A percentile compares a stretch with the other conserved stretches of the same genome.
These are phyloP conservation scores for Lagerstroemia speciosa DNA, from an alignment of 345 rosid genomes.

Conservation along the genomic window DNA sequence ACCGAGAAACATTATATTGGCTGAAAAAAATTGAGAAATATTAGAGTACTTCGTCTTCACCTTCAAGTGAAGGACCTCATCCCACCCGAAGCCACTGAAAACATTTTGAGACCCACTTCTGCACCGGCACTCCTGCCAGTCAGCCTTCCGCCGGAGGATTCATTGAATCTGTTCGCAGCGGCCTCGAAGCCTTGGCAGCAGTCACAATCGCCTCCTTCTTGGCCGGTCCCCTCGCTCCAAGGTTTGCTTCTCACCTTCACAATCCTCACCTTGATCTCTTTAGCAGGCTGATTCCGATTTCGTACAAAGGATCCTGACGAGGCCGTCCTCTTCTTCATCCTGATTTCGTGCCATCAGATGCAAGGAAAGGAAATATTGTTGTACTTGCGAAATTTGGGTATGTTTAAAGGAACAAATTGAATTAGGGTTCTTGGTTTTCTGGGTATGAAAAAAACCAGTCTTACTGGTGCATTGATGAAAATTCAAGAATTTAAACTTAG, in stretches of 20 bases:
- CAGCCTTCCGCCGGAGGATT: neutral
- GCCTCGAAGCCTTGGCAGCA: constrained; percentile 26
- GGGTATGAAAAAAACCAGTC: neutral
- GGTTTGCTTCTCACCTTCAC: constrained; percentile 60
- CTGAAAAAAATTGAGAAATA: neutral
- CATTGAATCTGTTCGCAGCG: constrained; percentile 41
- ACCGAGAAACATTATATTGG: too few species aligned
- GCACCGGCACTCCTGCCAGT: neutral
- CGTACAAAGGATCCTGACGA: constrained; percentile 69
- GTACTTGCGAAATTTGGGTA: neutral
- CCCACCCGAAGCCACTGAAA: neutral
- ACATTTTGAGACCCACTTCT: neutral
- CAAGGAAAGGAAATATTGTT: constrained; percentile 67
- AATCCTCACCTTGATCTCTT: constrained; percentile 41
- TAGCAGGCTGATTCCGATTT: constrained; percentile 39
- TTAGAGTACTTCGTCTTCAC: neutral
- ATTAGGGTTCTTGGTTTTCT: neutral
- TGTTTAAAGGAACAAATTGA: neutral
- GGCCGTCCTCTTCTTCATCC: constrained; percentile 87
- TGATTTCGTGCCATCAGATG: constrained; percentile 96
- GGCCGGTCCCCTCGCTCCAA: constrained; percentile 46
- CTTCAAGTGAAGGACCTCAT: neutral
- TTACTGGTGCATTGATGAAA: too few species aligned
- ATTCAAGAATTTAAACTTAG: neutral
- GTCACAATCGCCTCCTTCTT: constrained; percentile 14